phyloP scores from a whole-genome alignment of 2,329 filamentous ascomycete genomes.

The Ophiosphaerella herpotricha region DNA sequence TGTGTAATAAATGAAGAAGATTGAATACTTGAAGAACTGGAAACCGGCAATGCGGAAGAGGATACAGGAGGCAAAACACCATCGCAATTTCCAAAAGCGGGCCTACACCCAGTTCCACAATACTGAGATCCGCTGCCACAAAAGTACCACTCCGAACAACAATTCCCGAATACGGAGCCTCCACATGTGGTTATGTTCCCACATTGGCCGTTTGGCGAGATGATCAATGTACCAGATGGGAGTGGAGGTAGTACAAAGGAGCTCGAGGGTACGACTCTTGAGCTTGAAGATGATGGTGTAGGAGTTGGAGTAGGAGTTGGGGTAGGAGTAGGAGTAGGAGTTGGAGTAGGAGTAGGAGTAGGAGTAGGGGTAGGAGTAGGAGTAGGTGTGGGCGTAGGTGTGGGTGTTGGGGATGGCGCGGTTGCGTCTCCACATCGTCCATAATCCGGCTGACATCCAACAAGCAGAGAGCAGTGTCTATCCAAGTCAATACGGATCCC shows the following conservation, averaged over 20 bases:
- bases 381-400: not conserved
- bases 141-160: conserved; percentile 34
- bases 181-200: conserved; percentile 36
- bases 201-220: conserved; percentile 33
- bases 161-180: conserved; percentile 27
- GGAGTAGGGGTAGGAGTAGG: conserved; percentile 5
- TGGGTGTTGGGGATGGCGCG: no score
- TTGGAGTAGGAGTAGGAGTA: conserved; percentile 18
- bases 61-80: conserved; percentile 18
- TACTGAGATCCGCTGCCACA: conserved; percentile 28
- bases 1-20: conserved; percentile 2
- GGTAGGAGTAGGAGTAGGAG: conserved; percentile 23
- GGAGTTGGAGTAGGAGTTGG: conserved; percentile 18
- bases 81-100: conserved; percentile 29
- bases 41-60: conserved; percentile 8
- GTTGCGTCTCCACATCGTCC: conserved; percentile 32
- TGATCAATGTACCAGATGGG: conserved; percentile 28
- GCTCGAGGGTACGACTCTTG: conserved; percentile 7
- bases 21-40: conserved; percentile 8
- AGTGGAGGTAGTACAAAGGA: conserved; percentile 25
- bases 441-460: conserved; percentile 34
- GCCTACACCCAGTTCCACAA: conserved; percentile 34
- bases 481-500: not conserved
- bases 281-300: conserved; percentile 3
- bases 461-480: conserved; percentile 22